phyloP scores from a whole-genome alignment of 1,139 yeast genomes.

The Lodderomyces parapsilosis region DNA sequence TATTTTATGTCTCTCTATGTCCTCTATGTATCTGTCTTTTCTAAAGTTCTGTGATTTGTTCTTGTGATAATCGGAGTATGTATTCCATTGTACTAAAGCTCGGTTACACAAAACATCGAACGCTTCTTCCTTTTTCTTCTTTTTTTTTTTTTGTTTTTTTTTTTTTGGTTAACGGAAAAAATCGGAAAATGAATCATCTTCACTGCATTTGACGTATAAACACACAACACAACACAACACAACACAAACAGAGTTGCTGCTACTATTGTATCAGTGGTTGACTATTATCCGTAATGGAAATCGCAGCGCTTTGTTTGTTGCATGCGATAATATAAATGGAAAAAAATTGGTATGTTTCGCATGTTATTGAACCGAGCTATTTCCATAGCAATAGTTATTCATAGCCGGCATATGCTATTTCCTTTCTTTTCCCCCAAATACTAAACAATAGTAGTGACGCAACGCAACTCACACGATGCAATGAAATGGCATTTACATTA shows the following conservation, averaged over 20 bases:
- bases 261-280: background rate
- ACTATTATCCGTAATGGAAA: background rate
- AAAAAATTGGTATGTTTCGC: background rate
- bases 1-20: too few species aligned
- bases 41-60: too few species aligned
- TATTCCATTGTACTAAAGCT: background rate
- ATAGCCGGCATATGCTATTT: background rate
- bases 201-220: background rate
- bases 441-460: background rate
- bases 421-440: background rate
- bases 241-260: too few species aligned
- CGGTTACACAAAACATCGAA: too few species aligned
- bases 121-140: too few species aligned
- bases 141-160: too few species aligned
- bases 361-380: background rate
- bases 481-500: background rate
- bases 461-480: background rate
- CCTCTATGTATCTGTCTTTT: too few species aligned
- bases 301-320: background rate
- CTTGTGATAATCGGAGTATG: conserved; percentile 1
- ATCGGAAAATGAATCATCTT: conserved; percentile 2
- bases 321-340: background rate
- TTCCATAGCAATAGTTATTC: background rate
- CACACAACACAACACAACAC: too few species aligned
- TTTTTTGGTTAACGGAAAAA: too few species aligned